These are phyloP conservation scores for Populus alba DNA, from an alignment of 345 rosid species.

Conservation along the genomic window DNA sequence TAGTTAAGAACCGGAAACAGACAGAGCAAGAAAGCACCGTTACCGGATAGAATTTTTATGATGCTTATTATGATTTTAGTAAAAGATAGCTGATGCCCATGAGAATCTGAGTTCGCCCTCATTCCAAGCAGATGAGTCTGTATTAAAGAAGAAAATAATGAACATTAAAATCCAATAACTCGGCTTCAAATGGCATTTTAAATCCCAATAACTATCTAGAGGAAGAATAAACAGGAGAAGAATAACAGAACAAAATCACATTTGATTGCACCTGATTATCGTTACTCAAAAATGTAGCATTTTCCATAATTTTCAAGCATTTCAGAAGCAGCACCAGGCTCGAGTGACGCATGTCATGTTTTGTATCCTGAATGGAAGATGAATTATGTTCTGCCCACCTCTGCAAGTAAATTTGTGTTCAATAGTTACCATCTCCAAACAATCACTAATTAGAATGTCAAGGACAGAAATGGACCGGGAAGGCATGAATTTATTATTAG, in stretches of 20 bases:
- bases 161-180: slow-evolving; percentile 7
- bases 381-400: slow-evolving; percentile 36
- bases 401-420: slow-evolving; percentile 35
- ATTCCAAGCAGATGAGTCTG: slow-evolving; percentile 88
- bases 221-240: neutral
- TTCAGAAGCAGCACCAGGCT: slow-evolving; percentile 60
- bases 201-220: neutral
- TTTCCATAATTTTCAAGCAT: slow-evolving; percentile 94
- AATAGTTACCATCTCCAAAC: slow-evolving; percentile 6
- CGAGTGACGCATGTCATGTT: slow-evolving; percentile 41
- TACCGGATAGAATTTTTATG: slow-evolving; percentile 84
- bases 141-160: neutral
- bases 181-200: slow-evolving; percentile 5
- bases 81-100: slow-evolving; percentile 47
- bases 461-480: neutral
- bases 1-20: neutral
- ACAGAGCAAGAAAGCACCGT: slow-evolving; percentile 1
- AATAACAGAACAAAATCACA: slow-evolving; percentile 9
- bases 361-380: slow-evolving; percentile 35
- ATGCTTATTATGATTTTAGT: slow-evolving; percentile 50
- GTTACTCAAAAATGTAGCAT: slow-evolving; percentile 82
- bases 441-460: neutral
- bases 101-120: slow-evolving; percentile 45
- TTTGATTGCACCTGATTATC: slow-evolving; percentile 70
- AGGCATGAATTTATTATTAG: neutral